phyloP scores from a whole-genome alignment of 2,329 filamentous ascomycete species.

The Phoma sp. region DNA sequence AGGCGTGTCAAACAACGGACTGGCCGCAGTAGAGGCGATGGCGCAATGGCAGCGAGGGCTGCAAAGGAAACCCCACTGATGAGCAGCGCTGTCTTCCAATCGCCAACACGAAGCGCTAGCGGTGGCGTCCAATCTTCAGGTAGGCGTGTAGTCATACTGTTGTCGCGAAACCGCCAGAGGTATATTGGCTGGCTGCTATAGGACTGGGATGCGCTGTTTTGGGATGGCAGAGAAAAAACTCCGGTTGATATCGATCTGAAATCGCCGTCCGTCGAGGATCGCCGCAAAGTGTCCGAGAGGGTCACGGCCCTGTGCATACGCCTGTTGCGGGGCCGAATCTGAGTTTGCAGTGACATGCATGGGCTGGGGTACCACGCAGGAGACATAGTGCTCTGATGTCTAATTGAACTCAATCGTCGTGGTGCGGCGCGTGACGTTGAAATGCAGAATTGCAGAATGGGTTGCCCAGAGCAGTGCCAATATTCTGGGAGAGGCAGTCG shows the following conservation, averaged over 20 bases:
- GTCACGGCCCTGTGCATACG: slow-evolving; percentile 22
- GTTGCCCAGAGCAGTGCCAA: no score
- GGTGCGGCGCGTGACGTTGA: slow-evolving; percentile 4
- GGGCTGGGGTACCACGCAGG: slow-evolving; percentile 22
- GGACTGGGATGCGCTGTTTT: slow-evolving; percentile 28
- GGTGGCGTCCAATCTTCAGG: slow-evolving; percentile 35
- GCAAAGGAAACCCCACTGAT: slow-evolving; percentile 24
- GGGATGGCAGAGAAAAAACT: slow-evolving; percentile 41
- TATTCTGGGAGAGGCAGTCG: neutral
- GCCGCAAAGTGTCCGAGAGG: slow-evolving; percentile 44
- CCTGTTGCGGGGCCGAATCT: slow-evolving; percentile 38
- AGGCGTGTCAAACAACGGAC: slow-evolving; percentile 37
- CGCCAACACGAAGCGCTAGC: slow-evolving; percentile 28
- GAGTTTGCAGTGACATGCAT: slow-evolving; percentile 35
- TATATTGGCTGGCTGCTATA: slow-evolving; percentile 33
- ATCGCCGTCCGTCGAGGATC: slow-evolving; percentile 39
- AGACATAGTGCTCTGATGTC: slow-evolving; percentile 3
- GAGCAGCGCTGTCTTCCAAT: slow-evolving; percentile 24
- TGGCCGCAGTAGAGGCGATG: slow-evolving; percentile 33
- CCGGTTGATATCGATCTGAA: slow-evolving; percentile 36
- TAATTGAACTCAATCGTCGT: slow-evolving; percentile 20
- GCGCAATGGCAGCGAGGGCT: slow-evolving; percentile 6
- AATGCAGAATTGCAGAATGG: neutral
- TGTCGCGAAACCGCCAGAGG: slow-evolving; percentile 31
- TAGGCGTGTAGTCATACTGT: slow-evolving; percentile 28